Percentiles rank a stretch among this genome's conserved stretches.
Conservation (phyloP, 2,329 filamentous ascomycete species). For the Mycocentrospora acerina region DNA sequence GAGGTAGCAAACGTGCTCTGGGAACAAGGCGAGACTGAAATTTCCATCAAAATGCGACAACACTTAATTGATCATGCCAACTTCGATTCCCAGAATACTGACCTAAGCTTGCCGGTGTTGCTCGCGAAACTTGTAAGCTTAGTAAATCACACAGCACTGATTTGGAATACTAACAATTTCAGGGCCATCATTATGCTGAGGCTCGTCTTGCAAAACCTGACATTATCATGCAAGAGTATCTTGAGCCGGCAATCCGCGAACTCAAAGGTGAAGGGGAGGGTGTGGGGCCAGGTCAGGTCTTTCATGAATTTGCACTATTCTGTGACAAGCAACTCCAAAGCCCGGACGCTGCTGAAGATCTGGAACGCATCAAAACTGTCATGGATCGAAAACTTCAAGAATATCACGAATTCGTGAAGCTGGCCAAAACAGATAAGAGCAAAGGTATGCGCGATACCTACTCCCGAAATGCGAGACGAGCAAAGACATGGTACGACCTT, state of each 20-base stretch:
- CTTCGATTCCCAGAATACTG: conserved; percentile 32
- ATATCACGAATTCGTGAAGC: conserved; percentile 68
- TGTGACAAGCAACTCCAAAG: conserved; percentile 94
- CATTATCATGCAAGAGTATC: conserved; percentile 81
- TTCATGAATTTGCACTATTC: conserved; percentile 91
- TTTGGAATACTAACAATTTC: conserved; percentile 11
- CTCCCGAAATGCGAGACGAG: conserved; percentile 65
- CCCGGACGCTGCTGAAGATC: conserved; percentile 79
- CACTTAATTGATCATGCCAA: conserved; percentile 52
- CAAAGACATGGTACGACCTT: conserved; percentile 86
- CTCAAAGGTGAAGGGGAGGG: conserved; percentile 69
- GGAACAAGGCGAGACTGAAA: conserved; percentile 87
- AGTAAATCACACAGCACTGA: background rate
- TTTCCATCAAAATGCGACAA: conserved; percentile 87
- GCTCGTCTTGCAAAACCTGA: conserved; percentile 90
- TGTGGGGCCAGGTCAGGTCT: conserved; percentile 80
- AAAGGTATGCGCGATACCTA: conserved; percentile 50
- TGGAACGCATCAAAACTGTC: conserved; percentile 76
- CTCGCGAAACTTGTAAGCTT: conserved; percentile 71
- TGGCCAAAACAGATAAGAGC: conserved; percentile 53
- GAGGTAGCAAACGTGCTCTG: conserved; percentile 89
- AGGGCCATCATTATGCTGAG: conserved; percentile 84
- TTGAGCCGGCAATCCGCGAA: conserved; percentile 80
- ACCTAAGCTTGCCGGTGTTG: conserved; percentile 60
- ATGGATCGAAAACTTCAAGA: conserved; percentile 80